Evolutionary conservation across 345 rosid genomes (phyloP), one percentile per base, ranked within the genome.

Genomic region (Aegle marmelos): DNA sequence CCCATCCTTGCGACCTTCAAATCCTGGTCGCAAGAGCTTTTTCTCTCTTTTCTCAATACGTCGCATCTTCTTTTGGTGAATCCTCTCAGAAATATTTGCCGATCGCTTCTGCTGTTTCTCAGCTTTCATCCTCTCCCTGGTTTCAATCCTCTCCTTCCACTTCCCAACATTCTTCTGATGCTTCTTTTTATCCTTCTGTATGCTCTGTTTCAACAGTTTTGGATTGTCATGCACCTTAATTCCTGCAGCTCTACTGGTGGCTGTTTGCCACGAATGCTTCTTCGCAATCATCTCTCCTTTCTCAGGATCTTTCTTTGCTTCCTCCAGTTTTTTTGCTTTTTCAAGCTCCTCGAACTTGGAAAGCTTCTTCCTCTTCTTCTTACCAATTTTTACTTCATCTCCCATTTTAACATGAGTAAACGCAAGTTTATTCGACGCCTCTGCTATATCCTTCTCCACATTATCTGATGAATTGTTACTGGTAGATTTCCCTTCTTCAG

Each of bases 41-140:
- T 92, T 95, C 92, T 96, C 97, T 72, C 99, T 87, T 82, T 92
- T 95, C 0, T 91, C 97, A 30, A 93, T 92, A 74, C 86, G 80
- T 24, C 94, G 81, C 88, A 25, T 37, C 90, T 93, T 95, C 80
- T 93, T 95, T 78, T 92, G 87, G 17, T 88, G 88, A 76, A 85
- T 85, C 83, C 95, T 90, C 39, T 80, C 92, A 0, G 94, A 86
- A 72, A 94, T 91, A 31, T 95, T 94, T 63, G 84, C 89, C 2
- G 95, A 87, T 73, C 98, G 85, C 80, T 88, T 91, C 57, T 93
- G 90, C 72, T 94, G 97, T 83, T 88, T 96, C 59, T 88, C 97
- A 9, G 84, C 84, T 76, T 85, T 88, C 88, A 85, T 79, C 87
- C 91, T 92, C 74, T 84, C 81, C 24, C 85, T 92, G 11, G 87